phyloP scores from a whole-genome alignment of 768 basidiomycete species.

The Amanita pseudoporphyria region DNA sequence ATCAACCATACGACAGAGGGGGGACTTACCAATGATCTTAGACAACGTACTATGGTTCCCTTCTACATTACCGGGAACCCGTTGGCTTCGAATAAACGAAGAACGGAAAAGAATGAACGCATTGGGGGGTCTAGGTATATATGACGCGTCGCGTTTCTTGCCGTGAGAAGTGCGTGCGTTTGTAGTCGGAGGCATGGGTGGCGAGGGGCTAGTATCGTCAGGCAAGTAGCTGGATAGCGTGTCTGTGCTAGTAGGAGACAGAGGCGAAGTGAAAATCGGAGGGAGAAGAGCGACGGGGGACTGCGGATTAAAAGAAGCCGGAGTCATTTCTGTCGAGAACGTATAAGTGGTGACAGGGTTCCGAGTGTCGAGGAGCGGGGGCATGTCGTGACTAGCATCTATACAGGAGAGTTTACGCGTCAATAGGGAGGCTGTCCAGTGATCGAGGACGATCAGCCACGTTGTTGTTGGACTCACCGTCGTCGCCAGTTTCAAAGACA shows the following conservation, averaged over 20 bases:
- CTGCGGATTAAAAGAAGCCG: slow-evolving; percentile 32
- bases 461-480: slow-evolving; percentile 17
- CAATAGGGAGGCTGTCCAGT: slow-evolving; percentile 10
- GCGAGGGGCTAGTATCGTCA: background rate
- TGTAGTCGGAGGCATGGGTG: slow-evolving; percentile 16
- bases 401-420: slow-evolving; percentile 13
- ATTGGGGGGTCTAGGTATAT: slow-evolving; percentile 79
- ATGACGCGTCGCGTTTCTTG: slow-evolving; percentile 58
- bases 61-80: slow-evolving; percentile 68
- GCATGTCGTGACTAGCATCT: slow-evolving; percentile 26
- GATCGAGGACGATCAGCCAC: slow-evolving; percentile 17
- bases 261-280: slow-evolving; percentile 16
- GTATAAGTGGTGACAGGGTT: slow-evolving; percentile 46
- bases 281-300: slow-evolving; percentile 14
- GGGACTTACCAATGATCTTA: slow-evolving; percentile 66
- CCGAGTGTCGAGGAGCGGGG: slow-evolving; percentile 44
- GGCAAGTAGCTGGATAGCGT: background rate
- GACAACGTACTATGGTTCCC: slow-evolving; percentile 73
- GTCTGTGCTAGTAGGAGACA: slow-evolving; percentile 19
- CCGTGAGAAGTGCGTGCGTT: slow-evolving; percentile 35
- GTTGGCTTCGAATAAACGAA: slow-evolving; percentile 64
- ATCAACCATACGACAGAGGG: slow-evolving; percentile 2
- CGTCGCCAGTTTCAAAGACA: slow-evolving; percentile 15
- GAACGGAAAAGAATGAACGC: slow-evolving; percentile 83
- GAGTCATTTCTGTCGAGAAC: slow-evolving; percentile 53